phyloP scores from a whole-genome alignment of 768 basidiomycete species.

The Grammothele lineata region DNA sequence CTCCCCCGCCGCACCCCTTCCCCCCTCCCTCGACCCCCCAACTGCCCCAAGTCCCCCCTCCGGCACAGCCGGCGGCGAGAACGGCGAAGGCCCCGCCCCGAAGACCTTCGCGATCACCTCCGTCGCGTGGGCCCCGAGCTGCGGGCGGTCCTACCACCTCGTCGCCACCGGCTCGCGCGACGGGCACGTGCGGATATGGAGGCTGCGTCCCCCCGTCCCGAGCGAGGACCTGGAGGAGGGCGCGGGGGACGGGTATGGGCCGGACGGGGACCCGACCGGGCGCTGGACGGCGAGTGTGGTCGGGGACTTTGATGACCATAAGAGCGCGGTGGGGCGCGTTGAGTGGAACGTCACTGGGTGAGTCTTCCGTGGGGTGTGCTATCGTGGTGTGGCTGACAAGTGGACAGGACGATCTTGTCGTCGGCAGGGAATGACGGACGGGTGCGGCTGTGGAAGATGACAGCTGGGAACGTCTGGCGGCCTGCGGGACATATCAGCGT shows the following conservation, averaged over 20 bases:
- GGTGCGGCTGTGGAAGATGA: slow-evolving; percentile 81
- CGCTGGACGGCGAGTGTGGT: slow-evolving; percentile 74
- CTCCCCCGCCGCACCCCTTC: slow-evolving; percentile 30
- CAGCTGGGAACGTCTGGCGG: slow-evolving; percentile 80
- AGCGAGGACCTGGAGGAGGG: slow-evolving; percentile 28
- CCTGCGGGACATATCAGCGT: slow-evolving; percentile 79
- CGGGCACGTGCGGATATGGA: slow-evolving; percentile 89
- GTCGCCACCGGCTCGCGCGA: slow-evolving; percentile 88
- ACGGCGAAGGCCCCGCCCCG: slow-evolving; percentile 31
- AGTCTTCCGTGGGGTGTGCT: slow-evolving; percentile 11
- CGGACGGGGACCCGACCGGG: slow-evolving; percentile 35
- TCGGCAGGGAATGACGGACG: slow-evolving; percentile 83
- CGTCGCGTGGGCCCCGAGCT: slow-evolving; percentile 91
- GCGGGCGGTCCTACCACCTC: slow-evolving; percentile 91
- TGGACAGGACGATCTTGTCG: slow-evolving; percentile 68
- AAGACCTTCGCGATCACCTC: slow-evolving; percentile 67
- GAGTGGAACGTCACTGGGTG: slow-evolving; percentile 95
- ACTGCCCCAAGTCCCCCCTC: too few relatives aligned
- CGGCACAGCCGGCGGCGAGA: slow-evolving; percentile 18
- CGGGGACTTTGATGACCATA: slow-evolving; percentile 86
- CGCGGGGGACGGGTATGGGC: slow-evolving; percentile 33
- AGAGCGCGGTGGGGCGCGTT: slow-evolving; percentile 79
- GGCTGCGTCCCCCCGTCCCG: slow-evolving; percentile 52
- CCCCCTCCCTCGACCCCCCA: slow-evolving; percentile 7
- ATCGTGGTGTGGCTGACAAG: not conserved